These are phyloP conservation scores for Dryas integrifolia DNA, from an alignment of 331 rosid species.

Conservation along the genomic window DNA sequence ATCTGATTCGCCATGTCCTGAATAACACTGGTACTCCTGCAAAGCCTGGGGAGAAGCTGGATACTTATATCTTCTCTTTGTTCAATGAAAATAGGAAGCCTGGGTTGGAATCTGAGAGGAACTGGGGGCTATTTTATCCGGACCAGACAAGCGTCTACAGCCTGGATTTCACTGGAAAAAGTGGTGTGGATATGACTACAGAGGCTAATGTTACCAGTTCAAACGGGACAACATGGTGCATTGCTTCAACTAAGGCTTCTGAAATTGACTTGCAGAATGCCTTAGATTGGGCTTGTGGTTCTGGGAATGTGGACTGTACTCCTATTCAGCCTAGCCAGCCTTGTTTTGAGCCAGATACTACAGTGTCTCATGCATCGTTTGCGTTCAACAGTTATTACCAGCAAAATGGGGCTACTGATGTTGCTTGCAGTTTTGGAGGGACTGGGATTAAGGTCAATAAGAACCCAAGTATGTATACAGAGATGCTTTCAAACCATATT, in stretches of 20 bases:
- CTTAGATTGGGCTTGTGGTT: slow-evolving; percentile 92
- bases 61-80: slow-evolving; percentile 77
- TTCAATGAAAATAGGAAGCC: slow-evolving; percentile 95
- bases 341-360: slow-evolving; percentile 83
- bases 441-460: slow-evolving; percentile 69
- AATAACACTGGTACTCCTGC: slow-evolving; percentile 86
- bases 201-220: slow-evolving; percentile 52
- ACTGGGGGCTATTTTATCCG: slow-evolving; percentile 94
- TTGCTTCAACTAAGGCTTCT: slow-evolving; percentile 77
- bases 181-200: slow-evolving; percentile 55
- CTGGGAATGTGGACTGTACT: slow-evolving; percentile 92
- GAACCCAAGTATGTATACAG: slow-evolving; percentile 77
- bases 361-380: slow-evolving; percentile 75
- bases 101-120: slow-evolving; percentile 93
- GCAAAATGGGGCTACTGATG: slow-evolving; percentile 88
- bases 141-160: slow-evolving; percentile 93
- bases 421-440: slow-evolving; percentile 94
- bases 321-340: slow-evolving; percentile 97
- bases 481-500: background rate
- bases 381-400: slow-evolving; percentile 87
- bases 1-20: slow-evolving; percentile 83
- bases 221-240: slow-evolving; percentile 84
- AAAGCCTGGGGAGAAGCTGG: slow-evolving; percentile 68
- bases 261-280: slow-evolving; percentile 90
- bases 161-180: slow-evolving; percentile 82